phyloP scores from a whole-genome alignment of 176 grass and related monocot genomes.

The Typha latifolia region DNA sequence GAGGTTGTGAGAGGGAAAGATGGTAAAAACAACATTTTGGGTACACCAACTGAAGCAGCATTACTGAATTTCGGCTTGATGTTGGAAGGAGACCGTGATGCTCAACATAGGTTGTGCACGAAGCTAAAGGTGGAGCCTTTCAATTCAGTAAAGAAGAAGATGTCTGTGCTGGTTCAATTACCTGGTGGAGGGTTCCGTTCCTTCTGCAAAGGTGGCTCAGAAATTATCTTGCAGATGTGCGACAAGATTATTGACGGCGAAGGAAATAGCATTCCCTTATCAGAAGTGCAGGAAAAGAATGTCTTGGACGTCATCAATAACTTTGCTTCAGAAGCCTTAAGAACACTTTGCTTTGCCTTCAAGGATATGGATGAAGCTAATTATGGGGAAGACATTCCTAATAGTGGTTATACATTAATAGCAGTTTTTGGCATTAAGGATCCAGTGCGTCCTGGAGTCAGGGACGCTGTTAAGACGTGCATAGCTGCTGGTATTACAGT shows the following conservation, averaged over 20 bases:
- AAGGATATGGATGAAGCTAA: conserved; percentile 52
- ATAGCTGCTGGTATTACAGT: conserved; percentile 68
- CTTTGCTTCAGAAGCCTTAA: conserved; percentile 76
- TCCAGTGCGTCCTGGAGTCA: conserved; percentile 75
- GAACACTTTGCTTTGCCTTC: conserved; percentile 82
- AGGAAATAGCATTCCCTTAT: conserved; percentile 43
- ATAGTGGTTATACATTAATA: conserved; percentile 68
- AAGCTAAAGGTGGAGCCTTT: conserved; percentile 96
- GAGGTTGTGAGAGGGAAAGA: conserved; percentile 80
- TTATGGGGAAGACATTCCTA: conserved; percentile 37
- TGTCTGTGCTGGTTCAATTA: conserved; percentile 67
- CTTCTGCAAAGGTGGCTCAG: conserved; percentile 84
- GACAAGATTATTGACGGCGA: conserved; percentile 52
- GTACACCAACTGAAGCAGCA: conserved; percentile 82
- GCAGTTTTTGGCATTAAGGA: conserved; percentile 93
- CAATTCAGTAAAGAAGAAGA: conserved; percentile 89
- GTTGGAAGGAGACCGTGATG: conserved; percentile 38
- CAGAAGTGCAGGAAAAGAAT: conserved; percentile 36
- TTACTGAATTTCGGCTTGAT: conserved; percentile 76
- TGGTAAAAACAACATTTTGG: conserved; percentile 58
- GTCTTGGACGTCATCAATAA: conserved; percentile 52
- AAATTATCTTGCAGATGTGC: conserved; percentile 76
- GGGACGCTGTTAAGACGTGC: conserved; percentile 73
- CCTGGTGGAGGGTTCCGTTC: conserved; percentile 39
- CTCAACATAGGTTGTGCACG: conserved; percentile 39